Conservation (phyloP, 169 alveolate genomes). For the Fabrea salina region DNA sequence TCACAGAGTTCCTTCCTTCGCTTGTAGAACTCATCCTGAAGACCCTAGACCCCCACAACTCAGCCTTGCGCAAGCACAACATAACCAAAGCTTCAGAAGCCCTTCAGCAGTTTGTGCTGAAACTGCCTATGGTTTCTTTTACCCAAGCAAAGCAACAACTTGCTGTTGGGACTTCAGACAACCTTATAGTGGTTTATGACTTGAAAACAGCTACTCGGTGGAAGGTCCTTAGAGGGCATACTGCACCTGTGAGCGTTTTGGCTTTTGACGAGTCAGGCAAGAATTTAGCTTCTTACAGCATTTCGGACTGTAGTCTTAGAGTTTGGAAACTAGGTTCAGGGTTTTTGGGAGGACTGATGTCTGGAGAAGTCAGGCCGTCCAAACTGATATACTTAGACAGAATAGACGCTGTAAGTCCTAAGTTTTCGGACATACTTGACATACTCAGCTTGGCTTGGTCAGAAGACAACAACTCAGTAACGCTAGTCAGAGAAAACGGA, state of each 20-base stretch:
- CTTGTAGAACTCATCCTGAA: neutral
- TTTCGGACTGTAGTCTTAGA: too few species aligned
- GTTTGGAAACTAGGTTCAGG: too few species aligned
- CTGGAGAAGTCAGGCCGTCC: too few species aligned
- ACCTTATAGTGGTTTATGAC: slow-evolving; percentile 9
- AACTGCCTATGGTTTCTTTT: slow-evolving; percentile 12
- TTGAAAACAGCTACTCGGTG: slow-evolving; percentile 18
- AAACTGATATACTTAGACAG: neutral
- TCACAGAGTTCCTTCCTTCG: neutral
- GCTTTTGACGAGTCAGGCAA: too few species aligned
- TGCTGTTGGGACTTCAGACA: slow-evolving; percentile 17
- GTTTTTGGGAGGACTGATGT: too few species aligned
- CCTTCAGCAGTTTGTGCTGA: neutral
- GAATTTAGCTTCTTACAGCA: too few species aligned
- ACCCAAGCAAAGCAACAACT: slow-evolving; percentile 2
- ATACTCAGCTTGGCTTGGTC: neutral
- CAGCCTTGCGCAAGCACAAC: neutral
- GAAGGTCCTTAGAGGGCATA: slow-evolving; percentile 14
- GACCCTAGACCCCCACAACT: slow-evolving; percentile 18
- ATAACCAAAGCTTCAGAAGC: neutral
- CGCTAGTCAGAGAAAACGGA: neutral
- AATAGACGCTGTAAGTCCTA: too few species aligned
- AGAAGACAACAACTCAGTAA: neutral
- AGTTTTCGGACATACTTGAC: too few species aligned
- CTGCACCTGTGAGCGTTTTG: neutral